These are phyloP conservation scores for Piloderma croceum DNA, from an alignment of 768 basidiomycete species.

Conservation along the genomic window DNA sequence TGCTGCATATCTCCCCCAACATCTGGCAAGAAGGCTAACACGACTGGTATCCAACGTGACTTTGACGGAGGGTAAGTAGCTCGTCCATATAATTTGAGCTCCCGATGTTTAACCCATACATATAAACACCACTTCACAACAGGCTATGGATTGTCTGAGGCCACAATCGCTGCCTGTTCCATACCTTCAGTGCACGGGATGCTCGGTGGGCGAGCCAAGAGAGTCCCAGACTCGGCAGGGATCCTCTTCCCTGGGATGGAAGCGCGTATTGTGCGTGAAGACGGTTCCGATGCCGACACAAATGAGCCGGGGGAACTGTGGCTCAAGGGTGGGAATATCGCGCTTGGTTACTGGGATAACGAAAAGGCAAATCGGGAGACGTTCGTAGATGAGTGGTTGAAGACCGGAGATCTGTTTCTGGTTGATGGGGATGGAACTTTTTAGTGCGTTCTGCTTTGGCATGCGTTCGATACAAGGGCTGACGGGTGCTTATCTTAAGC, in stretches of 20 bases:
- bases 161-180: too few relatives aligned
- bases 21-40: slow-evolving; percentile 40
- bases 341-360: slow-evolving; percentile 70
- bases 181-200: too few relatives aligned
- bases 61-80: too few relatives aligned
- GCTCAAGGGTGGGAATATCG: slow-evolving; percentile 49
- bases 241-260: slow-evolving; percentile 60
- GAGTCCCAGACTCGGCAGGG: slow-evolving; percentile 47
- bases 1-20: slow-evolving; percentile 62
- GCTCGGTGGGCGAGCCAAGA: too few relatives aligned
- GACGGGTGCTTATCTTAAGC: slow-evolving; percentile 27
- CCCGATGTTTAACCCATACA: too few relatives aligned
- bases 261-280: slow-evolving; percentile 54
- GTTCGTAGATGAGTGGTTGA: slow-evolving; percentile 69
- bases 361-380: slow-evolving; percentile 59
- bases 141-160: too few relatives aligned
- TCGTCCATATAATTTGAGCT: too few relatives aligned
- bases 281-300: slow-evolving; percentile 46
- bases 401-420: slow-evolving; percentile 66
- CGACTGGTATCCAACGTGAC: too few relatives aligned
- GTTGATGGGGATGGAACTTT: slow-evolving; percentile 57
- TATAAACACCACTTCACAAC: too few relatives aligned
- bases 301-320: slow-evolving; percentile 66
- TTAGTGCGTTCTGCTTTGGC: slow-evolving; percentile 41
- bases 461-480: neutral